Evolutionary conservation across 345 rosid genomes (phyloP).

Genomic region (Brassica juncea): DNA sequence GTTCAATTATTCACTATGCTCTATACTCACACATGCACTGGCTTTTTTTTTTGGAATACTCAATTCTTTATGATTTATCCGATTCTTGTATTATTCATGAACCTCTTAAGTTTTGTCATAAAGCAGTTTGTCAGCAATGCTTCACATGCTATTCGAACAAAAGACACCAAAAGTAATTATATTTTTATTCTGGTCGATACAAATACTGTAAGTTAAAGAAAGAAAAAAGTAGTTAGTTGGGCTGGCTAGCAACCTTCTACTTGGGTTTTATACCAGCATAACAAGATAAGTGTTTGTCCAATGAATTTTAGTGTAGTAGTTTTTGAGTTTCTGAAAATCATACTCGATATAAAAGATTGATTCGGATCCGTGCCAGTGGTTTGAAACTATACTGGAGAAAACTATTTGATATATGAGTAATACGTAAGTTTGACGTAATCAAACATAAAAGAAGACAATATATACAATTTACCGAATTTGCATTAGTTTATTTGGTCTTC

Average conservation of each 20-base stretch:
- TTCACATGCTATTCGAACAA: conserved; percentile 32
- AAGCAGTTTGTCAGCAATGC: conserved; percentile 40
- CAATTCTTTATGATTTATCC: conserved; percentile 20
- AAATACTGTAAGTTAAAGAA: background rate
- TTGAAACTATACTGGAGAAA: too few species aligned
- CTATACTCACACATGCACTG: conserved; percentile 38
- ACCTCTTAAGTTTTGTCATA: conserved; percentile 26
- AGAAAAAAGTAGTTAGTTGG: background rate
- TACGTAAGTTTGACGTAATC: too few species aligned
- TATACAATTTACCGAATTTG: too few species aligned
- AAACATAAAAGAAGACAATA: too few species aligned
- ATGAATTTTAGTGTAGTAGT: too few species aligned
- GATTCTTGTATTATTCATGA: conserved; percentile 19
- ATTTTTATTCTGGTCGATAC: background rate
- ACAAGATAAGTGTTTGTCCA: background rate
- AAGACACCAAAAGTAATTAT: conserved; percentile 21
- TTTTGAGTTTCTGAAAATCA: too few species aligned
- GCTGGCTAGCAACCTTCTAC: conserved; percentile 10
- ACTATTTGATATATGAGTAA: too few species aligned
- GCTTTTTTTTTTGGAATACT: conserved; percentile 14
- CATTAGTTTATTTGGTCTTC: too few species aligned
- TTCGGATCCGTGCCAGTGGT: too few species aligned
- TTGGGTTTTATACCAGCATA: conserved; percentile 14
- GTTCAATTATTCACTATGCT: conserved; percentile 27
- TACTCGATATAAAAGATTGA: too few species aligned